Percentiles rank a stretch among this genome's conserved stretches.
Conservation (phyloP, 2,329 filamentous ascomycete genomes). For the Curvularia spicifera region DNA sequence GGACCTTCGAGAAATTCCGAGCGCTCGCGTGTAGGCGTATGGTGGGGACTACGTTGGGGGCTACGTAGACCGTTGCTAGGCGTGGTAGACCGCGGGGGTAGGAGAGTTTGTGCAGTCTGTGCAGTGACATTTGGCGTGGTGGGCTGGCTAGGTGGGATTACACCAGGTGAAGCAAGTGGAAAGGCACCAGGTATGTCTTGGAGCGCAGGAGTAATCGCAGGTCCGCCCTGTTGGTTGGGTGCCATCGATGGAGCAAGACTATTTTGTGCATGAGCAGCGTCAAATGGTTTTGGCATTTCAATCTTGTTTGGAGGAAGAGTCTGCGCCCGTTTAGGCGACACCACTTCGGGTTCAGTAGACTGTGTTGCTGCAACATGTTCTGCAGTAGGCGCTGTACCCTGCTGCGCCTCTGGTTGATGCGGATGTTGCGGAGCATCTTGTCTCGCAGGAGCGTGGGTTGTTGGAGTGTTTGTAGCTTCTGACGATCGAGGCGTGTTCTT, state of each 20-base stretch:
- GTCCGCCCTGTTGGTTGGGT: constrained; percentile 30
- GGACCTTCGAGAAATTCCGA: constrained; percentile 45
- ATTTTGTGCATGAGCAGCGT: constrained; percentile 6
- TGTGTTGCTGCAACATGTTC: constrained; percentile 17
- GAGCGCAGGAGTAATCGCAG: constrained; percentile 36
- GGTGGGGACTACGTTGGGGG: constrained; percentile 28
- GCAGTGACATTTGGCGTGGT: constrained; percentile 41
- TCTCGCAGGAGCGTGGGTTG: constrained; percentile 17
- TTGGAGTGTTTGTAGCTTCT: constrained; percentile 22
- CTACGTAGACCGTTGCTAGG: constrained; percentile 20
- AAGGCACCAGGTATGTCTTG: constrained; percentile 65
- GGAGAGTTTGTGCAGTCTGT: constrained; percentile 29
- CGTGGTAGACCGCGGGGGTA: constrained; percentile 26
- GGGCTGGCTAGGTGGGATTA: constrained; percentile 50
- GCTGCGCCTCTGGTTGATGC: constrained; percentile 3
- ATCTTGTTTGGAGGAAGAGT: constrained; percentile 33
- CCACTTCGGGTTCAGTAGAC: constrained; percentile 15
- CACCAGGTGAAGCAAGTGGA: constrained; percentile 57
- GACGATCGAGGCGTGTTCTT: constrained; percentile 30
- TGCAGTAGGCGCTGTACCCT: constrained; percentile 9
- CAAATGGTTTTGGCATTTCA: constrained; percentile 32
- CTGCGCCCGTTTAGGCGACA: constrained; percentile 27
- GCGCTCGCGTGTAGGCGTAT: constrained; percentile 41
- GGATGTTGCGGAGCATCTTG: constrained; percentile 14
- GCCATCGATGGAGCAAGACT: neutral